Base-by-base conservation (phyloP, 1,284 basidiomycete genomes). In the Fomes fomentarius region DNA sequence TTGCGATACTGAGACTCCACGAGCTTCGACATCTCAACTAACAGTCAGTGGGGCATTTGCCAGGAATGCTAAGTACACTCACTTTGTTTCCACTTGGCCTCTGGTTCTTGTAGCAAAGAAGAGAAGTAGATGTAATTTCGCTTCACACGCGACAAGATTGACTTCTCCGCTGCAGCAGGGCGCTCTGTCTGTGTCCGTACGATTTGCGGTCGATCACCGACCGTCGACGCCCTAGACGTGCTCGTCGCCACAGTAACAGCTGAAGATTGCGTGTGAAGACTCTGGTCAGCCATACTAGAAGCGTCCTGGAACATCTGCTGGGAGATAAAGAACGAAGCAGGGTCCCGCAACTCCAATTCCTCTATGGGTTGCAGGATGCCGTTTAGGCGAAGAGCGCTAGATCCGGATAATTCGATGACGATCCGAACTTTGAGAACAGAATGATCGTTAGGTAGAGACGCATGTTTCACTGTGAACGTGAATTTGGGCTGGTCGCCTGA, bases 61-160 rank as follows among this genome's bases (percentile, higher is more conserved):
- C 40, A 49, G 31, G 35, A 41, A 49, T 33, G 12, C 4, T 40
- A 31, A 41, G 28, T 25, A 46, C n/a, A 76, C 83, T 64, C 71
- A 91, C 88, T 91, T 66, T 84, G 76, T 69, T 86, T 89, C 97
- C 97, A 99, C 71, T 99, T 99, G 2, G 94, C 94, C 70, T 98
- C 96, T 0, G 97, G 97, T 68, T 99, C 97, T 72, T 99, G 97
- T 37, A 99, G 74, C 19, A 99, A 77, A 0, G 96, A 97, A 1
- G 96, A 96, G 70, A 99, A 99, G 72, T 99, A 96, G 56, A 98
- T 98, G 70, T 99, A 99, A 70, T 94, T 97, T 56, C 96, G 82
- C 66, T 89, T 85, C 26, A 98, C 91, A 55, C 95, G 79, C 14
- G 91, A 86, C 10, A 92, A 71, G 38, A 98, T 89, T 4, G 87